Base-by-base conservation (phyloP, 2,329 filamentous ascomycete genomes). In the Stemphylium beticola region DNA sequence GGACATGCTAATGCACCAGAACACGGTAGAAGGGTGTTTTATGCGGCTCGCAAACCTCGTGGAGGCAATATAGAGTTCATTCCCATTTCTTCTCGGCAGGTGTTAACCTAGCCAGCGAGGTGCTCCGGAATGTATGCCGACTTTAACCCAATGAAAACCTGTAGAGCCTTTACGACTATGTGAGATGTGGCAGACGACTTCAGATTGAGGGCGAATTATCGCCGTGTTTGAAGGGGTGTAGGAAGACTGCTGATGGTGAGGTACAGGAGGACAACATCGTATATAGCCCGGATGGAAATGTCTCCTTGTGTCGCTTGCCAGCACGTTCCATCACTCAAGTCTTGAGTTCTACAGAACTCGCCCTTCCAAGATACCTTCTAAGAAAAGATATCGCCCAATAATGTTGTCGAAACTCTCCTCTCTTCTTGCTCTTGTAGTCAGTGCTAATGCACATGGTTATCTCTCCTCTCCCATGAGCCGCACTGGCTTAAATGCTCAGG, bases 391-490 rank as follows among this genome's bases (percentile, higher is more conserved):
- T 29, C 4, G 10, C 32, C 46, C 17, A 15, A 65, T 17, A 22
- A 72, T 72, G 68, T 59, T 54, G 40, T 60, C 56, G 26, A 52
- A 53, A 15, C 32, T 61, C 8, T 22, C 50, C 36, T 45, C 58
- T 43, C 33, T 67, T 39, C 53, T 69, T 15, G 64, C 60, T 8
- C 60, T 72, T 24, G 66, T 53, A 22, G 56, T 47, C 8, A 47
- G 52, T 14, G 61, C 68, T 2, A 49, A 65, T n/a, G 68, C 66
- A 12, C 70, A 73, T 64, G 70, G 70, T 34, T 73, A 73, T 32
- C 64, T 72, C 17, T 61, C 61, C 8, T 67, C 59, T 11, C 70
- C 70, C 2, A 73, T 72, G 69, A 73, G 70, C 51, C 64, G 70
- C 9, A 73, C 70, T 18, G 68, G 69, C 8, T 54, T 73, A 22